Percentiles rank a stretch among this genome's conserved stretches.
These are phyloP conservation scores for Vanrija pseudolonga DNA, from an alignment of 1,284 basidiomycete genomes.

Conservation along the genomic window DNA sequence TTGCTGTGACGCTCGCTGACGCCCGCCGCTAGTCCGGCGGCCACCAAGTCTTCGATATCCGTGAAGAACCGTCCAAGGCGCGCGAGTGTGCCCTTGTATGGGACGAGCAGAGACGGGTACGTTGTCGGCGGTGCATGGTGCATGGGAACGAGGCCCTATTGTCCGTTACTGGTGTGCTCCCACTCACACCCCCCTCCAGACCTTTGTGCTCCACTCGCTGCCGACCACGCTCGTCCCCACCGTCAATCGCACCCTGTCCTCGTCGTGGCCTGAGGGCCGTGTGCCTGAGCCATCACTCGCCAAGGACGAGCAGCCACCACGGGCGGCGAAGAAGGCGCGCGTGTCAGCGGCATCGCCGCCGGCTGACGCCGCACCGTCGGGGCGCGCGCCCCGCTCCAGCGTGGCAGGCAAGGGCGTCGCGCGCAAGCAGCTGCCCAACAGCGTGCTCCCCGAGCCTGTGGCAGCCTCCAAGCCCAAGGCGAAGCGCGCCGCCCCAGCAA, in stretches of 20 bases:
- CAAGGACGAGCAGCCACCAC: too few species aligned
- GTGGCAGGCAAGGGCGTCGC: background rate
- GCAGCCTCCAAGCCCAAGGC: background rate
- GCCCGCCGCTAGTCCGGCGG: constrained; percentile 13
- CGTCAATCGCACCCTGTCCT: constrained; percentile 27
- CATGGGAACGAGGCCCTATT: too few species aligned
- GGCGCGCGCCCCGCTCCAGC: background rate
- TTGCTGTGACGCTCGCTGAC: too few species aligned
- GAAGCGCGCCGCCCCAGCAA: constrained; percentile 10
- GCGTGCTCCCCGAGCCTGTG: background rate
- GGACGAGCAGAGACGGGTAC: constrained; percentile 29
- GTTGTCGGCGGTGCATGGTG: too few species aligned
- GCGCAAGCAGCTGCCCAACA: constrained; percentile 5
- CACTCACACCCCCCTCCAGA: constrained; percentile 2
- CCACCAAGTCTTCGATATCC: constrained; percentile 38
- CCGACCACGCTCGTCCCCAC: constrained; percentile 33
- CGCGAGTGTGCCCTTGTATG: constrained; percentile 44
- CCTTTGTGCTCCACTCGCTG: constrained; percentile 22
- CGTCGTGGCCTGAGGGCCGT: background rate
- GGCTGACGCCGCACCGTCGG: background rate
- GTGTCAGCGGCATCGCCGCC: background rate
- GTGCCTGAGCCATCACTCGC: too few species aligned
- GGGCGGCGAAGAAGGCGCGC: background rate
- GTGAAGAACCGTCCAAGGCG: constrained; percentile 32
- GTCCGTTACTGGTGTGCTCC: too few species aligned